A percentile compares a stretch with the other conserved stretches of the same genome.
Conservation (phyloP, 768 basidiomycete species). For the Calocybe gangraenosa region DNA sequence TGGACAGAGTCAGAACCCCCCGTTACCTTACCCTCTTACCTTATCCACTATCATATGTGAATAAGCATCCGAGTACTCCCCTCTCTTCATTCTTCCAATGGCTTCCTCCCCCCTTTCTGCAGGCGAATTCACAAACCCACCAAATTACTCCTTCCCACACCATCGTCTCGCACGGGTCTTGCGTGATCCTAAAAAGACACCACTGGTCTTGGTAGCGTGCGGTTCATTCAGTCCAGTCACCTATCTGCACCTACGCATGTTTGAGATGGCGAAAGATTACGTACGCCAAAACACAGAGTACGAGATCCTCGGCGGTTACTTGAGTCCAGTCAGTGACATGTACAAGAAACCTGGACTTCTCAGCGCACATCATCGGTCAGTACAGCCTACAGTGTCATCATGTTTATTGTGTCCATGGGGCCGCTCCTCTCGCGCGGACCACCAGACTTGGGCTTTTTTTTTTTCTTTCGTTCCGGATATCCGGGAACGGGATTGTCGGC, state of each 20-base stretch:
- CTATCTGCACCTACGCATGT: slow-evolving; percentile 98
- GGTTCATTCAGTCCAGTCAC: slow-evolving; percentile 98
- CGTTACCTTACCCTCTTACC: slow-evolving; percentile 2
- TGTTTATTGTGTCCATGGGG: slow-evolving; percentile 5
- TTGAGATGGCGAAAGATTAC: slow-evolving; percentile 99
- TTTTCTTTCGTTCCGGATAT: slow-evolving; percentile 6
- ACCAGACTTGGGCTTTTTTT: background rate
- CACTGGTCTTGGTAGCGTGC: slow-evolving; percentile 94
- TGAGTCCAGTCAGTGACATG: slow-evolving; percentile 92
- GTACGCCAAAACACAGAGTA: slow-evolving; percentile 88
- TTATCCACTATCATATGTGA: slow-evolving; percentile 4
- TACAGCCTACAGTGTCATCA: slow-evolving; percentile 15
- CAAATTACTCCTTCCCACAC: slow-evolving; percentile 62
- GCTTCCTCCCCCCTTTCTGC: slow-evolving; percentile 26
- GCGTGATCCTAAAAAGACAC: slow-evolving; percentile 63
- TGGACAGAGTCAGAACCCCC: background rate
- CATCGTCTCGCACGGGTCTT: slow-evolving; percentile 59
- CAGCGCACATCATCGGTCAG: slow-evolving; percentile 84
- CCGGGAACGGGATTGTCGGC: slow-evolving; percentile 11
- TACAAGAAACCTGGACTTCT: slow-evolving; percentile 97
- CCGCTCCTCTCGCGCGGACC: background rate
- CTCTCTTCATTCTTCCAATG: slow-evolving; percentile 17
- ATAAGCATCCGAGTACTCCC: slow-evolving; percentile 6
- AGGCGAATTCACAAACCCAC: slow-evolving; percentile 56
- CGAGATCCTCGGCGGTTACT: slow-evolving; percentile 93